Base-by-base conservation (phyloP, 2,329 filamentous ascomycete genomes). In the Paecilomyces niveus region DNA sequence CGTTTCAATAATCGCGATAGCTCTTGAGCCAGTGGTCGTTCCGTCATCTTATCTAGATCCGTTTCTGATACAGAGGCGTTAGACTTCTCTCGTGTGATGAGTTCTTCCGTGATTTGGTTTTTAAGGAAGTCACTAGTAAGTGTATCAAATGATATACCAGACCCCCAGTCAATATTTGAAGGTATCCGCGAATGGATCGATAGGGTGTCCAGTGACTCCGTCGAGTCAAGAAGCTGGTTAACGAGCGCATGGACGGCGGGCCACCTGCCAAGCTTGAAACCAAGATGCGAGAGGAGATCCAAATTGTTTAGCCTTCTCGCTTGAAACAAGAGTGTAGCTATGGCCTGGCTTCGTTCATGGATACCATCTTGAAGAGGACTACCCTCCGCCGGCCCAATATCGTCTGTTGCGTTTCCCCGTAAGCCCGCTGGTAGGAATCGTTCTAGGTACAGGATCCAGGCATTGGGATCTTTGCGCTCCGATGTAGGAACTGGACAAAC, bases 231-330 rank as follows among this genome's bases (percentile, higher is more conserved):
- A 57, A 80, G 63, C 54, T 65, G 68, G 57, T 68, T 71, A 21
- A 77, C 64, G 9, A 79, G 63, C 53, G 68, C 66, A 56, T 76
- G 62, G 29, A 77, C 76, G 15, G 70, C 72, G 56, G 72, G 62
- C 74, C 76, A 77, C 60, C 76, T 71, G 26, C 71, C 68, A 59
- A 73, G 62, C 18, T 68, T 64, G 51, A 77, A 72, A 1, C 74
- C 76, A 55, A 79, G 63, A 60, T 76, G 70, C 10, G 65, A 64
- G 45, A 80, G 60, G 33, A 78, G 64, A 64, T 79, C 72, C 9
- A 74, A 49, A 24, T 68, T 59, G 15, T 61, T 62, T 22, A 64
- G 54, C 11, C 51, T 57, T 32, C 70, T 70, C 10, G 72, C 71
- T 56, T 68, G 59, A 52, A 58, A 67, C 33, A 77, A 61, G 18